phyloP scores from a whole-genome alignment of 371 early-diverging fungal genomes.

The Saksenaea vasiformis region DNA sequence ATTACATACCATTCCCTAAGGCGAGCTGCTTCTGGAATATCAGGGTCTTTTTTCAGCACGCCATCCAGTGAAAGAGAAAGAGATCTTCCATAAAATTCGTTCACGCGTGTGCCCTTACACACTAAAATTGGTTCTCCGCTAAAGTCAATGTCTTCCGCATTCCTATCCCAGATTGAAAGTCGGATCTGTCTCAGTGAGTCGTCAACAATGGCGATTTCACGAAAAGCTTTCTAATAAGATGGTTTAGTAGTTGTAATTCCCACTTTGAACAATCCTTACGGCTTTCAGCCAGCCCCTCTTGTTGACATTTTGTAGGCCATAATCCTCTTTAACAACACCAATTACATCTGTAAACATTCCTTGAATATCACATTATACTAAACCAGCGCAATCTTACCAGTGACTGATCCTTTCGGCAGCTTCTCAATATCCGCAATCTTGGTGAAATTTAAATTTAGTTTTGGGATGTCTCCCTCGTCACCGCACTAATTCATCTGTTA shows the following conservation, averaged over 20 bases:
- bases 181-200: slow-evolving; percentile 59
- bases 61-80: slow-evolving; percentile 57
- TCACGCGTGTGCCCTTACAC: slow-evolving; percentile 74
- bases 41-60: slow-evolving; percentile 69
- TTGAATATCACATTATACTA: not conserved
- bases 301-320: slow-evolving; percentile 53
- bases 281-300: slow-evolving; percentile 58
- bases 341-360: slow-evolving; percentile 59
- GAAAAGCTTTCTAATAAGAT: not conserved
- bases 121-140: slow-evolving; percentile 64
- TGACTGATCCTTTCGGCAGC: slow-evolving; percentile 57
- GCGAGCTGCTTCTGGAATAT: slow-evolving; percentile 73
- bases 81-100: slow-evolving; percentile 78
- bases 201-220: slow-evolving; percentile 82
- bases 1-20: slow-evolving; percentile 82
- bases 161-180: slow-evolving; percentile 83
- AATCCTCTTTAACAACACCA: slow-evolving; percentile 65
- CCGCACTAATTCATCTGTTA: slow-evolving; percentile 35
- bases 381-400: slow-evolving; percentile 39
- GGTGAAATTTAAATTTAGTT: slow-evolving; percentile 59
- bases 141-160: slow-evolving; percentile 64
- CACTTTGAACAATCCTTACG: slow-evolving; percentile 6
- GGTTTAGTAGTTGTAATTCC: not conserved
- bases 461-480: slow-evolving; percentile 56
- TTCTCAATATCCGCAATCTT: slow-evolving; percentile 52